These are phyloP conservation scores for Aspergillus sp. DNA, from an alignment of 2,329 filamentous ascomycete species.

Conservation along the genomic window DNA sequence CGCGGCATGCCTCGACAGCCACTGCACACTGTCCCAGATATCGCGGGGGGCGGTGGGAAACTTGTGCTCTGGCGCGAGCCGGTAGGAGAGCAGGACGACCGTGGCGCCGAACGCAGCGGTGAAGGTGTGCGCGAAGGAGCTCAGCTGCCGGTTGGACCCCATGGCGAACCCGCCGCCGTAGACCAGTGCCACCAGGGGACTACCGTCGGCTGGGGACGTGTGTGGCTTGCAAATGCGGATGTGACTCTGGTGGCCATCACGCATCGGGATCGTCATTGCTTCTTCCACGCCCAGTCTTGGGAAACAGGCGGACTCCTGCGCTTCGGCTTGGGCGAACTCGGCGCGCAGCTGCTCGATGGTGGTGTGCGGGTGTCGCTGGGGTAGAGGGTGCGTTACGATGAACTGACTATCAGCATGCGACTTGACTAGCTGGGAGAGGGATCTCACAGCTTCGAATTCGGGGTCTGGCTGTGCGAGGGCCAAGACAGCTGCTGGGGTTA, in stretches of 20 bases:
- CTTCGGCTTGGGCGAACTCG: neutral
- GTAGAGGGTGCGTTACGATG: neutral
- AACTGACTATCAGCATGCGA: neutral
- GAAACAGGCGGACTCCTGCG: neutral
- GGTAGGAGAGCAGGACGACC: neutral
- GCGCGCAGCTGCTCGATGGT: neutral
- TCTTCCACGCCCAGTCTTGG: neutral
- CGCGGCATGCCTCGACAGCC: constrained; percentile 42
- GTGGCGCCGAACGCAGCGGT: neutral
- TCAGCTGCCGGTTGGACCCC: neutral
- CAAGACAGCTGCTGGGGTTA: neutral
- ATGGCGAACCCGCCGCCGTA: neutral
- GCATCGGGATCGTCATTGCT: neutral
- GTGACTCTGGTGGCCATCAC: neutral
- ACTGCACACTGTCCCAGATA: constrained; percentile 47
- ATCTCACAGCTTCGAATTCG: constrained; percentile 1
- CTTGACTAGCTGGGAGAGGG: neutral
- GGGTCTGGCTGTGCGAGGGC: constrained; percentile 1
- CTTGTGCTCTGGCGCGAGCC: constrained; percentile 29
- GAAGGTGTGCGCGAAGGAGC: neutral
- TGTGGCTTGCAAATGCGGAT: neutral
- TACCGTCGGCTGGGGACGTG: neutral
- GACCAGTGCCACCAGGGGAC: neutral
- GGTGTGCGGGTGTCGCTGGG: neutral
- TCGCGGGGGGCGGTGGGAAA: constrained; percentile 48